These are phyloP conservation scores for Podaxis sp. DNA, from an alignment of 768 basidiomycete species.

Conservation along the genomic window DNA sequence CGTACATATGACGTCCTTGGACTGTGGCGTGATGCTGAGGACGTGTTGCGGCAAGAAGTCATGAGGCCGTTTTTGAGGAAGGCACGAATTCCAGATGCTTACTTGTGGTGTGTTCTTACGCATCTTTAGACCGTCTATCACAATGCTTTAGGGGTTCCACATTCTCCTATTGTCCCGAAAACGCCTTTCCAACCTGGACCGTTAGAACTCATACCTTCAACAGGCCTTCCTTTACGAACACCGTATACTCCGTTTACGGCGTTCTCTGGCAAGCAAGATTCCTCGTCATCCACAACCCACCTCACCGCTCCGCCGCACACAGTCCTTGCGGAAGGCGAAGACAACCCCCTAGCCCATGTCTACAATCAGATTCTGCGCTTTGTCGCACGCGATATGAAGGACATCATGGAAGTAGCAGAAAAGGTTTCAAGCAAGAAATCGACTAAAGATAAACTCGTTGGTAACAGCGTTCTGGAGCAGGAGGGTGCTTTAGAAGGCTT, in stretches of 20 bases:
- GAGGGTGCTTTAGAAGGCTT: constrained; percentile 44
- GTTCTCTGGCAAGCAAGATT: constrained; percentile 46
- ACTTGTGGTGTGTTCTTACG: constrained; percentile 3
- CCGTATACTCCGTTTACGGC: constrained; percentile 52
- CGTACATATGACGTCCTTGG: constrained; percentile 75
- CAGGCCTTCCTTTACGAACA: constrained; percentile 34
- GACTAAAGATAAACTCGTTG: neutral
- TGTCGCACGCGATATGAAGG: constrained; percentile 67
- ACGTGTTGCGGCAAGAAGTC: constrained; percentile 70
- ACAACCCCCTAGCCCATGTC: constrained; percentile 67
- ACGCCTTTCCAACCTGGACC: constrained; percentile 55
- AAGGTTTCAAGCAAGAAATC: constrained; percentile 29
- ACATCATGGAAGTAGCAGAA: constrained; percentile 76
- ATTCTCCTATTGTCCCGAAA: constrained; percentile 72
- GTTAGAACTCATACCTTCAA: constrained; percentile 21
- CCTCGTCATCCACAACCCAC: constrained; percentile 37
- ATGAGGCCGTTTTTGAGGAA: constrained; percentile 74
- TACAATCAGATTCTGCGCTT: constrained; percentile 83
- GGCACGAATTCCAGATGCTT: constrained; percentile 36
- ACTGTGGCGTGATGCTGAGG: constrained; percentile 86
- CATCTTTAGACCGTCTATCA: constrained; percentile 63
- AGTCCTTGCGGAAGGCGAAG: constrained; percentile 52
- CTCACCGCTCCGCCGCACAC: constrained; percentile 25
- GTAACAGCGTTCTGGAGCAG: constrained; percentile 12
- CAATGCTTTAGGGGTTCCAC: constrained; percentile 61